Conservation (phyloP, 1,284 basidiomycete genomes). For the Limonomyces culmigenus region DNA sequence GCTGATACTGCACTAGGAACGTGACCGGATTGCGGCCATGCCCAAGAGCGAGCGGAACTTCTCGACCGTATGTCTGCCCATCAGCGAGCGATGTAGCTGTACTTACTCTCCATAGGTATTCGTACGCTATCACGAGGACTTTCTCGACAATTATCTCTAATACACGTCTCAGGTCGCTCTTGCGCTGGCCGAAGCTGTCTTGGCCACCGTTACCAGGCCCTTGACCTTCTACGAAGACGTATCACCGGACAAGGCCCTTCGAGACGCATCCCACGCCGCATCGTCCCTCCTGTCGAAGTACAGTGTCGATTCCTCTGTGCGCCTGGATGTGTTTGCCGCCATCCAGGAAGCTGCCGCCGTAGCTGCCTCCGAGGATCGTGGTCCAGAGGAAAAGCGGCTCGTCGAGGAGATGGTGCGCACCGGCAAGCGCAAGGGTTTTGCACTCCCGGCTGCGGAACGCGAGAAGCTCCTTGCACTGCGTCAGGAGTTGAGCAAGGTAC, state of each 20-base stretch:
- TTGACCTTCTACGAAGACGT: conserved; percentile 69
- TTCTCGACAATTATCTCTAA: conserved; percentile 7
- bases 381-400: conserved; percentile 52
- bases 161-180: conserved; percentile 27
- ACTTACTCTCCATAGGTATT: conserved; percentile 33
- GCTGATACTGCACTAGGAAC: too few relatives aligned
- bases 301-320: conserved; percentile 55
- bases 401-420: conserved; percentile 66
- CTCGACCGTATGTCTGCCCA: conserved; percentile 26
- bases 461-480: conserved; percentile 37
- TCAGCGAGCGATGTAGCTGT: not conserved
- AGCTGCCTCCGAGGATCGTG: conserved; percentile 35
- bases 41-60: too few relatives aligned
- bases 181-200: conserved; percentile 35
- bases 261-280: conserved; percentile 58
- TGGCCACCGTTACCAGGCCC: conserved; percentile 36
- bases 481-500: conserved; percentile 45
- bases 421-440: conserved; percentile 59
- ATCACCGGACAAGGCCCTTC: conserved; percentile 47
- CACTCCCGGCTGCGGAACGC: conserved; percentile 46
- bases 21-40: too few relatives aligned
- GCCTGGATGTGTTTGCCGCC: conserved; percentile 59
- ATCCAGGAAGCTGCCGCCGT: conserved; percentile 55
- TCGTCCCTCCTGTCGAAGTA: conserved; percentile 55
- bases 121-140: conserved; percentile 30